Evolutionary conservation across 352 stramenopile species (phyloP).

Genomic region (Pythium sp.): DNA sequence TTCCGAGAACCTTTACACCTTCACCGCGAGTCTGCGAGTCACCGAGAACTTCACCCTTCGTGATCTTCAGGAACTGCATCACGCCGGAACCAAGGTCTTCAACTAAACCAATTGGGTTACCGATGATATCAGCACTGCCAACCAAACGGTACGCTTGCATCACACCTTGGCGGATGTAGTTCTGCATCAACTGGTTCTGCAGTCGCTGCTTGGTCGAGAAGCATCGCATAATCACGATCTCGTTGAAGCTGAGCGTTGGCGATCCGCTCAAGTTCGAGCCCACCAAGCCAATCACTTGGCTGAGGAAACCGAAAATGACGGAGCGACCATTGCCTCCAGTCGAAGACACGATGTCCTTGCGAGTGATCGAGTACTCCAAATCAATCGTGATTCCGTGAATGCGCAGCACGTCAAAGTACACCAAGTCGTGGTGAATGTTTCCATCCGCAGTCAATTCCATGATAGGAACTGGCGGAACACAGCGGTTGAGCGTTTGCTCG

Average conservation of each 20-base stretch:
- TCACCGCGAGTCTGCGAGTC: slow-evolving; percentile 81
- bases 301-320: slow-evolving; percentile 76
- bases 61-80: slow-evolving; percentile 87
- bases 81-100: slow-evolving; percentile 85
- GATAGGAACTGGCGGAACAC: slow-evolving; percentile 60
- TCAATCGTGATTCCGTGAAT: slow-evolving; percentile 72
- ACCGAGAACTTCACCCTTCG: slow-evolving; percentile 80
- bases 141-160: slow-evolving; percentile 83
- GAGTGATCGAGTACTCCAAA: slow-evolving; percentile 82
- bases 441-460: slow-evolving; percentile 55
- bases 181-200: slow-evolving; percentile 76
- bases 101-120: slow-evolving; percentile 84
- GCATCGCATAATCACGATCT: slow-evolving; percentile 82
- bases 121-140: slow-evolving; percentile 84
- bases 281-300: slow-evolving; percentile 77
- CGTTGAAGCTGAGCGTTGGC: slow-evolving; percentile 79
- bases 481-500: slow-evolving; percentile 52
- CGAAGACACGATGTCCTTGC: slow-evolving; percentile 76
- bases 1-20: slow-evolving; percentile 83
- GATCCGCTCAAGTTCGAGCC: slow-evolving; percentile 84
- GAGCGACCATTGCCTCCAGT: slow-evolving; percentile 61
- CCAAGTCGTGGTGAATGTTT: slow-evolving; percentile 67
- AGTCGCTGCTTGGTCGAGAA: slow-evolving; percentile 81
- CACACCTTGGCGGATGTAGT: slow-evolving; percentile 81
- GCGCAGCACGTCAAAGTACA: slow-evolving; percentile 82